Percentiles rank a stretch among this genome's conserved stretches.
phyloP scores from a whole-genome alignment of 345 rosid genomes.

The Syzygium aqueum region DNA sequence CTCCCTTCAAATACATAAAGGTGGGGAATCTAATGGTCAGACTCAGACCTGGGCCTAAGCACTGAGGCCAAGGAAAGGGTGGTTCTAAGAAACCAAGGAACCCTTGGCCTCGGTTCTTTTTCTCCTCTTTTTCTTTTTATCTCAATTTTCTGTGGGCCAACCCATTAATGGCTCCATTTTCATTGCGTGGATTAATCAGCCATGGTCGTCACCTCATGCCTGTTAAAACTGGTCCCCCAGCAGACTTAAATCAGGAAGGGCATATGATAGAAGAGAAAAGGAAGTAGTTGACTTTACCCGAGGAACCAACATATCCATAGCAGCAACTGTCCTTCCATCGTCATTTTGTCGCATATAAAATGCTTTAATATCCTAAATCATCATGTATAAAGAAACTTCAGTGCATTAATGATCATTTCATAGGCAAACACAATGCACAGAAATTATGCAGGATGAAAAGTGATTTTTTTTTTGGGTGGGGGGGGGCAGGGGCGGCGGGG shows the following conservation, averaged over 20 bases:
- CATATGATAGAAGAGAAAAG: not conserved
- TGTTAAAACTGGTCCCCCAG: not conserved
- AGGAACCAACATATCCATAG: slow-evolving; percentile 98
- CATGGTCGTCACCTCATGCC: not conserved
- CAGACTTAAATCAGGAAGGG: not conserved
- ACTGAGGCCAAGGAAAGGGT: not conserved
- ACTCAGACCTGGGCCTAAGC: not conserved
- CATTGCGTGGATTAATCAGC: not conserved
- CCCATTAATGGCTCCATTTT: not conserved
- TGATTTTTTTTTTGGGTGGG: not conserved
- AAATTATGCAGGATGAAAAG: not conserved
- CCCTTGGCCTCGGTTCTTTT: not conserved
- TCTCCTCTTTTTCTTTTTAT: not conserved
- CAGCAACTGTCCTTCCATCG: slow-evolving; percentile 97
- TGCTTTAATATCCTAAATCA: slow-evolving; percentile 80
- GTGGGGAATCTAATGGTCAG: not conserved
- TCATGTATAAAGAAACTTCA: slow-evolving; percentile 1
- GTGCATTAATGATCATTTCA: not conserved
- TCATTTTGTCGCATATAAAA: slow-evolving; percentile 97
- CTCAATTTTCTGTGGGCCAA: not conserved
- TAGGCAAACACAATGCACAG: not conserved
- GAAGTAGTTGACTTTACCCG: slow-evolving; percentile 39
- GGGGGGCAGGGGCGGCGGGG: not conserved
- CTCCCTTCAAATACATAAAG: not conserved
- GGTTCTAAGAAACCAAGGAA: not conserved